Conservation (phyloP, 1,139 yeast genomes). For the Protomyces macrosporus region DNA sequence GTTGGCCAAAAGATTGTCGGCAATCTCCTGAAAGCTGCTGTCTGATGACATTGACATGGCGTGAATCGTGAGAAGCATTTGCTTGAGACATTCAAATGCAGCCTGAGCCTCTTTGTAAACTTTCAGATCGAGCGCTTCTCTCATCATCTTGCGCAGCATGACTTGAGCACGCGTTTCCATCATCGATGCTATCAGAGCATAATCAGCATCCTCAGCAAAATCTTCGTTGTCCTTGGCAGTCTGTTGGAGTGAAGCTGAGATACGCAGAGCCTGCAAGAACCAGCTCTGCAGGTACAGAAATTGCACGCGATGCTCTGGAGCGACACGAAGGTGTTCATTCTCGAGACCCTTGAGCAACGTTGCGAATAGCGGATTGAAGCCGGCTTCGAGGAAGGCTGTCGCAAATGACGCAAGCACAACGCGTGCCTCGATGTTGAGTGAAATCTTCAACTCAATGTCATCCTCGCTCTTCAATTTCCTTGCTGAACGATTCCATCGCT, state of each 20-base stretch:
- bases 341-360: constrained; percentile 51
- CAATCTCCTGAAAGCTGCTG: constrained; percentile 46
- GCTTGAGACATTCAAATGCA: constrained; percentile 62
- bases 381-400: constrained; percentile 61
- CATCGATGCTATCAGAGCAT: constrained; percentile 61
- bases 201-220: constrained; percentile 41
- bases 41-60: constrained; percentile 37
- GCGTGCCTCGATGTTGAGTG: constrained; percentile 40
- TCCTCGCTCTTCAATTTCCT: constrained; percentile 27
- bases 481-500: constrained; percentile 54
- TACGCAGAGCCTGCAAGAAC: constrained; percentile 49
- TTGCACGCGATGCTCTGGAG: constrained; percentile 42
- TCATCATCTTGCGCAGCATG: constrained; percentile 53
- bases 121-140: constrained; percentile 47
- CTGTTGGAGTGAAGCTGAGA: constrained; percentile 2
- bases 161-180: constrained; percentile 62
- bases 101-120: constrained; percentile 62
- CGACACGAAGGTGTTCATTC: constrained; percentile 41
- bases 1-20: constrained; percentile 50
- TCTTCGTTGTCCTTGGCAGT: constrained; percentile 19
- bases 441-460: constrained; percentile 33
- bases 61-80: constrained; percentile 44
- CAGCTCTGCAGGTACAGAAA: constrained; percentile 65
- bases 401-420: constrained; percentile 47
- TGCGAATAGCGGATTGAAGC: constrained; percentile 63